Conservation (phyloP, 179 eudicot species). For the Patellifolia procumbens region DNA sequence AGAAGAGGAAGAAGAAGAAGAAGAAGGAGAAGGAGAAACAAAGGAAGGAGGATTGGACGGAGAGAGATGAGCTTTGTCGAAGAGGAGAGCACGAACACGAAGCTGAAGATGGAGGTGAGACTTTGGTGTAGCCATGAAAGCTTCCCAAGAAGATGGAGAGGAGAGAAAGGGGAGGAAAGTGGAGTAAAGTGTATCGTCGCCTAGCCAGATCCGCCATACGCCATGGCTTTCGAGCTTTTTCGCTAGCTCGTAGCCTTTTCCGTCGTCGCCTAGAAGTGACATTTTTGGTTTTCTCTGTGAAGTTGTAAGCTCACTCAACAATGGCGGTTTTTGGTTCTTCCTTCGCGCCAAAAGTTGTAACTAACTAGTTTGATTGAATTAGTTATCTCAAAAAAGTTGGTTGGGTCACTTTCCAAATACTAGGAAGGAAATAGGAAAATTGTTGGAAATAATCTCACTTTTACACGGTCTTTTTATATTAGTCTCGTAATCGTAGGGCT, state of each 20-base stretch:
- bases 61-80: conserved; percentile 70
- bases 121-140: conserved; percentile 61
- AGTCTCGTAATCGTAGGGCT: too few species aligned
- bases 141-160: conserved; percentile 68
- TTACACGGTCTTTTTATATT: too few species aligned
- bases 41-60: conserved; percentile 39
- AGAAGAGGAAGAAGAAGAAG: too few species aligned
- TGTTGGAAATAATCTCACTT: too few species aligned
- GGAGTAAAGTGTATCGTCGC: conserved; percentile 77
- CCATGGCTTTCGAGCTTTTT: conserved; percentile 69
- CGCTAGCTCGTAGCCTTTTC: conserved; percentile 82
- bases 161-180: conserved; percentile 63
- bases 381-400: too few species aligned
- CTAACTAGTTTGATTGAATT: too few species aligned
- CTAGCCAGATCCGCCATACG: conserved; percentile 87
- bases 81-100: conserved; percentile 89
- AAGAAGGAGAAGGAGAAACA: conserved; percentile 22
- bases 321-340: too few species aligned
- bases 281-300: too few species aligned
- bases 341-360: too few species aligned
- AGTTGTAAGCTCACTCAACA: too few species aligned
- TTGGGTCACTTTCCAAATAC: too few species aligned
- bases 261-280: conserved; percentile 76
- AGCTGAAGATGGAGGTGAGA: conserved; percentile 73
- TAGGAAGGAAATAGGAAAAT: too few species aligned